Base-by-base conservation (phyloP, 1,139 yeast species). In the Debaryomyces sp. region DNA sequence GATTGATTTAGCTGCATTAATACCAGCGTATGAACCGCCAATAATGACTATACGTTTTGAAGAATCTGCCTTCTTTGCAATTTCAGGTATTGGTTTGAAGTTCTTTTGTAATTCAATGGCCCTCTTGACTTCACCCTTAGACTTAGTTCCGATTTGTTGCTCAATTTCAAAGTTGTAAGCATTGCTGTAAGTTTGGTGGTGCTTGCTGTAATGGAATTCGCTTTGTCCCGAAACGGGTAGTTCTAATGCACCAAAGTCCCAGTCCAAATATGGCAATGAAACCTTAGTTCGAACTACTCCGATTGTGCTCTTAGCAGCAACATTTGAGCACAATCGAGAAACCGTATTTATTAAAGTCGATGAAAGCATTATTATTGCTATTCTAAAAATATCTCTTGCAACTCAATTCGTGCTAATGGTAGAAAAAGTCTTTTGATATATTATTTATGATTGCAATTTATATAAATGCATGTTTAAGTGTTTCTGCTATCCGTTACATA, bases 141-240 rank as follows among this genome's bases (percentile, higher is more conserved):
- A 73, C 60, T 81, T 71, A 48, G 97, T 94, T 62, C 84, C 91
- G 35, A 83, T 82, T 48, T 84, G 79, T 70, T 89, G 87, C 69
- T 89, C 96, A 62, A 83, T 71, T 37, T 96, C 92, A 37, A 85
- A 73, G 74, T 92, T 92, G 77, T 84, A 89, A 44, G 96, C 95
- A 64, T 81, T 89, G 61, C 90, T 97, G 64, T 92, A 92, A 34
- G 97, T 89, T 72, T 90, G 96, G 71, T 92, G 97, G 73, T 92
- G 98, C 77, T 92, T 91, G 60, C 85, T 78, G 81, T 92, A 87
- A 76, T 92, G 98, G 47, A 87, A 63, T 71, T 90, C 96, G 71
- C 90, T 91, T 66, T 89, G 82, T 46, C 91, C 96, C 40, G 96
- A 85, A 61, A 92, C 90, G 73, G 74, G 81, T 50, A 98, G 98